A percentile compares a stretch with the other conserved stretches of the same genome.
Conservation (phyloP, 139 green algal species). For the Chlamydomonas schloesseri region DNA sequence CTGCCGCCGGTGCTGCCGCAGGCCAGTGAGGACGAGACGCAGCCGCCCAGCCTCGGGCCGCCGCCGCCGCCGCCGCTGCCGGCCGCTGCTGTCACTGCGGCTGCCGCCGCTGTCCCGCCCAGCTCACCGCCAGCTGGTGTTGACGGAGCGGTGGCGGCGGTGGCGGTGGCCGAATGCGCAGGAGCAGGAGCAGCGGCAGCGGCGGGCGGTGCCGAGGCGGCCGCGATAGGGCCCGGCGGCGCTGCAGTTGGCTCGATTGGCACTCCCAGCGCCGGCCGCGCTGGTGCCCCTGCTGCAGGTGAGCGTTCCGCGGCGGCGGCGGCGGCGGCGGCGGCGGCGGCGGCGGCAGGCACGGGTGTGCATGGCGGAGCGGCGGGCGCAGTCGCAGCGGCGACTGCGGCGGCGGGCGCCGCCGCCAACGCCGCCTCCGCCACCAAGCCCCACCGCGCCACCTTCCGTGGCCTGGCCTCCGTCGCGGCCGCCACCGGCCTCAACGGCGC, state of each 20-base stretch:
- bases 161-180: too few species aligned
- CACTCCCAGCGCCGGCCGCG: too few species aligned
- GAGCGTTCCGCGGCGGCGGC: background rate
- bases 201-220: too few species aligned
- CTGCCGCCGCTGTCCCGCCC: background rate
- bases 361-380: background rate
- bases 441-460: background rate
- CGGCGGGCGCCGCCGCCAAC: background rate
- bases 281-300: too few species aligned
- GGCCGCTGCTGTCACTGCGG: background rate
- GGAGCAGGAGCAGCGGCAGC: too few species aligned
- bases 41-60: background rate
- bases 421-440: constrained; percentile 34
- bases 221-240: background rate
- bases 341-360: background rate
- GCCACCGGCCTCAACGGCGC: background rate
- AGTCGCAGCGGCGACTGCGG: background rate
- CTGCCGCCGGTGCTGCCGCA: too few species aligned
- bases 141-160: too few species aligned
- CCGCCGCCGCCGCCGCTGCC: background rate
- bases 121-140: too few species aligned
- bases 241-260: background rate
- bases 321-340: background rate
- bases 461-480: background rate
- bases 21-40: constrained; percentile 30